Evolutionary conservation across 2,329 filamentous ascomycete species (phyloP), one percentile per base, ranked within the genome.

Genomic region (Clarireedia hainanense): DNA sequence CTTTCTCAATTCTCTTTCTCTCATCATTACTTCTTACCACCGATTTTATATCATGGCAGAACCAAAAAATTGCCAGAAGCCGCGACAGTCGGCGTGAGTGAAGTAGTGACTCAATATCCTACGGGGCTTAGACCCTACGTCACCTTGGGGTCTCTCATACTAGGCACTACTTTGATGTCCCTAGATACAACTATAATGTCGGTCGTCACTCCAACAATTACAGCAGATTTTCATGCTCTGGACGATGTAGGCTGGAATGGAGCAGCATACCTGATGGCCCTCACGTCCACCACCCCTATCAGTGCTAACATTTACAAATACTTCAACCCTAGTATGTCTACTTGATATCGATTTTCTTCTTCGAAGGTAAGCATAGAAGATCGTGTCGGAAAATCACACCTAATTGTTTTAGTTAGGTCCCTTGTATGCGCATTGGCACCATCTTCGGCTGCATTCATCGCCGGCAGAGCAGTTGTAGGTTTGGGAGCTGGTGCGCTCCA

Each of bases 201-300:
- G 6, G 49, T 57, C 17, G 77, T 76, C 9, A 78, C 79, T 39
- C 77, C 77, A 20, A 75, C 73, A 58, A 79, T 80, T 63, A 78
- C 77, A 2, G 71, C 76, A 57, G 71, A 75, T 17, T 75, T 78
- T 64, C 72, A 78, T 52, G 72, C 74, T n/a, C 66, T 79, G 1
- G 64, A 70, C 5, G 77, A 81, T 58, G 74, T 80, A 17, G 74
- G 75, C 30, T 83, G 49, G 49, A 53, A 48, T 43, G 49, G 49
- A 30, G 24, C 42, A 12, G n/a, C 42, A 4, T 45, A 24, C 20
- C 20, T 45, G 20, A 45, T 24, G 42, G 42, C 42, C 23, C 42
- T 45, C 20, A 45, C 42, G 6, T 45, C 42, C 6, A 45, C 42
- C 20, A 45, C 42, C n/a, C n/a, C 42, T 20, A 45, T 45, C 23